Evolutionary conservation across 257 asterid genomes (phyloP).

Genomic region (Handroanthus guayacan): DNA sequence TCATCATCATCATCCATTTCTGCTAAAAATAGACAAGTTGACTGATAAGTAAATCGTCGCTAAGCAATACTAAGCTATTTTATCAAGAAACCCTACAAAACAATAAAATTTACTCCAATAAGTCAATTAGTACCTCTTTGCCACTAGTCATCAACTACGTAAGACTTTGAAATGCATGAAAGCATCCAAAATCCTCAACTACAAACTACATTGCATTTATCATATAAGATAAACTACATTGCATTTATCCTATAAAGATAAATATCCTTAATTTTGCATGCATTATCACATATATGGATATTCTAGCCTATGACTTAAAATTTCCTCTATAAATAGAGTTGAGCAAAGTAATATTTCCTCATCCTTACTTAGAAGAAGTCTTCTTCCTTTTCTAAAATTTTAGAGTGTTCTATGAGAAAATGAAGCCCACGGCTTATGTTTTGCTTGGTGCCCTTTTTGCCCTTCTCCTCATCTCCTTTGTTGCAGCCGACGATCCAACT

Average conservation of each 20-base stretch:
- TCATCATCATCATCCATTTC: slow-evolving; percentile 20
- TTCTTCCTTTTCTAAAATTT: neutral
- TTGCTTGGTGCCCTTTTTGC: slow-evolving; percentile 35
- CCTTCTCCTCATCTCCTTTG: slow-evolving; percentile 39
- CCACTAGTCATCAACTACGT: neutral
- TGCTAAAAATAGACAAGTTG: slow-evolving; percentile 31
- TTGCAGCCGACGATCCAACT: slow-evolving; percentile 28
- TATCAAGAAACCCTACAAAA: neutral
- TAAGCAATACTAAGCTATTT: neutral
- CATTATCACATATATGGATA: no score
- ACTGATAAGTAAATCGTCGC: neutral
- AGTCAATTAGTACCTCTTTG: neutral
- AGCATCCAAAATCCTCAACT: slow-evolving; percentile 41
- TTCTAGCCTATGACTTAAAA: no score
- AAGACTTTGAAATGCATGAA: slow-evolving; percentile 20
- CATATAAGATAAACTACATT: neutral
- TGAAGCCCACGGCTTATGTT: slow-evolving; percentile 30
- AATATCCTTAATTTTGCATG: neutral
- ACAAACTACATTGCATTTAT: slow-evolving; percentile 38
- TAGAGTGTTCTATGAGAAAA: slow-evolving; percentile 1
- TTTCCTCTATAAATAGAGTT: slow-evolving; percentile 35
- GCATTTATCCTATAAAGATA: slow-evolving; percentile 16
- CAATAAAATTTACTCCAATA: neutral
- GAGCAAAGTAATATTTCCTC: neutral
- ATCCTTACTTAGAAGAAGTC: slow-evolving; percentile 5